Evolutionary conservation across 2,329 filamentous ascomycete species (phyloP).

Genomic region (Plenodomus tracheiphilus): DNA sequence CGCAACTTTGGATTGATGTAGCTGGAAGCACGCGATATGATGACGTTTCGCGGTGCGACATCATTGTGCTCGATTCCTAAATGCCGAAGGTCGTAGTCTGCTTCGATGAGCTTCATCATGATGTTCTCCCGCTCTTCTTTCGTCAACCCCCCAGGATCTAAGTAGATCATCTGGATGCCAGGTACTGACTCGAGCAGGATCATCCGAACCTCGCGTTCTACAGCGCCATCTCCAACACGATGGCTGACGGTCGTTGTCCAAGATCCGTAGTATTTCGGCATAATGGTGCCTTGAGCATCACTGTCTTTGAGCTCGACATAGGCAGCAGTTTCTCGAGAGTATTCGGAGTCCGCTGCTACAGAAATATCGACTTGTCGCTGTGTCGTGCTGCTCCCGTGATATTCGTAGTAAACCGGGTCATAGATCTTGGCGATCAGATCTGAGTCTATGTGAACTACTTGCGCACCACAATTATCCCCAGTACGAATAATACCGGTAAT

Average conservation of each 20-base stretch:
- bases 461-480: slow-evolving; percentile 4
- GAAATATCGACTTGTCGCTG: not conserved
- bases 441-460: slow-evolving; percentile 3
- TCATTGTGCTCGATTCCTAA: slow-evolving; percentile 5
- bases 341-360: not conserved
- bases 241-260: slow-evolving; percentile 1
- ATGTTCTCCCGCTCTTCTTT: slow-evolving; percentile 3
- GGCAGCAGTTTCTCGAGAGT: slow-evolving; percentile 1
- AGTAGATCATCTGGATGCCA: slow-evolving; percentile 1
- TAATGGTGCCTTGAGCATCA: not conserved
- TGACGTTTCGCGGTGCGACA: slow-evolving; percentile 1
- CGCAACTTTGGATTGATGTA: not conserved
- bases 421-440: slow-evolving; percentile 11
- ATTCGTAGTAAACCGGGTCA: slow-evolving; percentile 8
- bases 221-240: not conserved
- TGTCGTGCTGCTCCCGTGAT: not conserved
- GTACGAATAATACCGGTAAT: not conserved
- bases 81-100: slow-evolving; percentile 1
- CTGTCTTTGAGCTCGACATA: not conserved
- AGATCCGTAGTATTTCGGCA: slow-evolving; percentile 1
- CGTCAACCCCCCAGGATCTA: not conserved
- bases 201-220: slow-evolving; percentile 1
- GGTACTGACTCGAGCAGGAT: slow-evolving; percentile 5
- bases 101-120: slow-evolving; percentile 9
- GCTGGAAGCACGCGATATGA: not conserved